These are phyloP conservation scores for Paecilomyces variotii DNA, from an alignment of 2,329 filamentous ascomycete species.

Conservation along the genomic window DNA sequence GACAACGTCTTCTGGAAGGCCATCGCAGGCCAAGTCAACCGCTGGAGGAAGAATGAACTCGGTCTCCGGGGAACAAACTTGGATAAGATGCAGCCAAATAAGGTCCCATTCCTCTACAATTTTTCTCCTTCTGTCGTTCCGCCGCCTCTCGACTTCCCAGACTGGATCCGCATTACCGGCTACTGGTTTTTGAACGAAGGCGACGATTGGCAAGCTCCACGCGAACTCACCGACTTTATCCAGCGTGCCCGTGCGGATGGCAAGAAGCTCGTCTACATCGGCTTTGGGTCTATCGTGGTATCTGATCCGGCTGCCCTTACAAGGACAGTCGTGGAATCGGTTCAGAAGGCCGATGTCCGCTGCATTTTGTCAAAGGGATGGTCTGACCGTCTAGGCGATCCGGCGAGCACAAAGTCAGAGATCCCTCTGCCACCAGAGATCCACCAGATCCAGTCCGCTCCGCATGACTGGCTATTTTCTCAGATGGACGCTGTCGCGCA, in stretches of 20 bases:
- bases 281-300: conserved; percentile 94
- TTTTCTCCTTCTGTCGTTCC: conserved; percentile 92
- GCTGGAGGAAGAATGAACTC: conserved; percentile 77
- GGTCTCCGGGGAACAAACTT: conserved; percentile 71
- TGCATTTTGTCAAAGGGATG: conserved; percentile 95
- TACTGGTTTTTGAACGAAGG: conserved; percentile 95
- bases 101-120: conserved; percentile 97
- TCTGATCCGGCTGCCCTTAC: conserved; percentile 82
- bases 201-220: conserved; percentile 61
- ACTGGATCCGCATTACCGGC: conserved; percentile 94
- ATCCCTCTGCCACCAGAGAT: conserved; percentile 72
- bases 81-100: conserved; percentile 90
- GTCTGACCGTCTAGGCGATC: conserved; percentile 71
- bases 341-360: conserved; percentile 82
- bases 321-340: conserved; percentile 84
- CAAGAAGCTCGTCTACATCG: conserved; percentile 93
- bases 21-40: conserved; percentile 83
- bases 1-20: conserved; percentile 96
- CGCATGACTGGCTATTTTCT: conserved; percentile 92
- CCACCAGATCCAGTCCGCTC: conserved; percentile 77
- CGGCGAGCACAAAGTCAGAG: conserved; percentile 52
- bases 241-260: conserved; percentile 67
- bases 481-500: conserved; percentile 93
- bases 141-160: conserved; percentile 87
- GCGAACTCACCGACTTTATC: conserved; percentile 74